A percentile compares a stretch with the other conserved stretches of the same genome.
phyloP scores from a whole-genome alignment of 2,329 filamentous ascomycete species.

The Bipolaris zeicola region DNA sequence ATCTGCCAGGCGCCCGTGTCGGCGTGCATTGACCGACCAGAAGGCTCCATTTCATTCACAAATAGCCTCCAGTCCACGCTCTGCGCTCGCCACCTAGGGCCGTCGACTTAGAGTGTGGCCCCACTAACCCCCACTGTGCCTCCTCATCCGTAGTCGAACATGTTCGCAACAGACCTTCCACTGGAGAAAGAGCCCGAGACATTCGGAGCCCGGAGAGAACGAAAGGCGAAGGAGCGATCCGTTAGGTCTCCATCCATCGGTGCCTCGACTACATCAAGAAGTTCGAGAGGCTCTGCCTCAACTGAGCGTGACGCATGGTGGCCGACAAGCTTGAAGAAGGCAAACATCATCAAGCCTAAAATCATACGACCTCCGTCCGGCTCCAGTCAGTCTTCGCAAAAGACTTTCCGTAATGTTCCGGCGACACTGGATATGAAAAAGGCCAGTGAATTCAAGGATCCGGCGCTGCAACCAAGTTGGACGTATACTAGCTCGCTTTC shows the following conservation, averaged over 20 bases:
- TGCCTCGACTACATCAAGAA: constrained; percentile 34
- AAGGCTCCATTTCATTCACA: constrained; percentile 8
- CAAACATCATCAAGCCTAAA: constrained; percentile 33
- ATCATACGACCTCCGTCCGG: constrained; percentile 27
- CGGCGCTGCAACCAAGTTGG: constrained; percentile 37
- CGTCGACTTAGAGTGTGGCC: constrained; percentile 25
- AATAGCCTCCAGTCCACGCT: constrained; percentile 16
- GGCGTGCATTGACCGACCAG: constrained; percentile 25
- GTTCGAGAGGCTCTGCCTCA: constrained; percentile 33
- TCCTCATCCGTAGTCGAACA: constrained; percentile 23
- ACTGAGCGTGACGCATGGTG: constrained; percentile 41
- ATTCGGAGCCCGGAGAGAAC: constrained; percentile 46
- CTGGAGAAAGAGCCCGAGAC: constrained; percentile 46
- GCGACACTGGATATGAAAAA: constrained; percentile 13
- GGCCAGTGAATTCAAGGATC: constrained; percentile 29
- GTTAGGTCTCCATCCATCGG: constrained; percentile 32
- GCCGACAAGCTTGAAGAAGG: constrained; percentile 42
- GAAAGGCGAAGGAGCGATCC: constrained; percentile 39
- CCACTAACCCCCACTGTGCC: constrained; percentile 15
- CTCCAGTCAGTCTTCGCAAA: constrained; percentile 23
- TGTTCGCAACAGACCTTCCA: constrained; percentile 49
- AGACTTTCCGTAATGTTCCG: constrained; percentile 1
- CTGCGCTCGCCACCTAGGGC: constrained; percentile 18
- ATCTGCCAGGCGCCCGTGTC: constrained; percentile 25
- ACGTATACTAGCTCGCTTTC: constrained; percentile 40